Conservation (phyloP, 495 filamentous ascomycete species). For the Penicillium paxilli region DNA sequence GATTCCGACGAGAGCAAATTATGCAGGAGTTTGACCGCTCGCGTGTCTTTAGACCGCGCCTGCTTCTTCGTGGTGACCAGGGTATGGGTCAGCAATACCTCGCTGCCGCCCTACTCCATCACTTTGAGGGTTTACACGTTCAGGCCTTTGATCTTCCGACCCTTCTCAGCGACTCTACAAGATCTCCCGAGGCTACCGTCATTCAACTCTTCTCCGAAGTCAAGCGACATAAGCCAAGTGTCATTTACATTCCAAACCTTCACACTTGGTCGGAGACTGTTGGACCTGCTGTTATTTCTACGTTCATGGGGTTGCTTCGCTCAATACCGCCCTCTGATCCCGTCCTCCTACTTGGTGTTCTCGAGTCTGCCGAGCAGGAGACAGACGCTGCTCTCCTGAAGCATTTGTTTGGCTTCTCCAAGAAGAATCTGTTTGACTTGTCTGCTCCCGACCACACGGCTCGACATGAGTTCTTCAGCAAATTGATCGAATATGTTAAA, state of each 20-base stretch:
- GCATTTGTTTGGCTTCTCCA: constrained; percentile 83
- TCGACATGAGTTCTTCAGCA: constrained; percentile 74
- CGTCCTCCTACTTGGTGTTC: constrained; percentile 78
- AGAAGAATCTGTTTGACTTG: constrained; percentile 70
- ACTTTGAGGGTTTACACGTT: constrained; percentile 90
- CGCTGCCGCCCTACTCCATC: constrained; percentile 79
- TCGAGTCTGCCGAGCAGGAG: constrained; percentile 62
- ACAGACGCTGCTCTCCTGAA: constrained; percentile 61
- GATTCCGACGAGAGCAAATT: constrained; percentile 82
- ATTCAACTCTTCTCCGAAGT: constrained; percentile 90
- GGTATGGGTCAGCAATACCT: constrained; percentile 97
- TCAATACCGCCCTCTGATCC: constrained; percentile 84
- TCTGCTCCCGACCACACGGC: constrained; percentile 61
- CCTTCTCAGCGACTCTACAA: constrained; percentile 67
- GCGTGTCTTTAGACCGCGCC: constrained; percentile 82
- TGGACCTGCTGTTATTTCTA: constrained; percentile 64
- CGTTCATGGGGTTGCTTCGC: constrained; percentile 75
- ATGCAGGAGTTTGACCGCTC: constrained; percentile 88
- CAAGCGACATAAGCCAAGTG: constrained; percentile 89
- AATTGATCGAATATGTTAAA: constrained; percentile 69
- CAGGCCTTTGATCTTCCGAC: constrained; percentile 93
- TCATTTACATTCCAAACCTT: constrained; percentile 90
- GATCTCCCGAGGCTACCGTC: constrained; percentile 81
- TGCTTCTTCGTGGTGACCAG: constrained; percentile 72
- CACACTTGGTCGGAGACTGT: constrained; percentile 82